Evolutionary conservation across 768 basidiomycete genomes (phyloP).

Genomic region (Suillus cothurnatus): DNA sequence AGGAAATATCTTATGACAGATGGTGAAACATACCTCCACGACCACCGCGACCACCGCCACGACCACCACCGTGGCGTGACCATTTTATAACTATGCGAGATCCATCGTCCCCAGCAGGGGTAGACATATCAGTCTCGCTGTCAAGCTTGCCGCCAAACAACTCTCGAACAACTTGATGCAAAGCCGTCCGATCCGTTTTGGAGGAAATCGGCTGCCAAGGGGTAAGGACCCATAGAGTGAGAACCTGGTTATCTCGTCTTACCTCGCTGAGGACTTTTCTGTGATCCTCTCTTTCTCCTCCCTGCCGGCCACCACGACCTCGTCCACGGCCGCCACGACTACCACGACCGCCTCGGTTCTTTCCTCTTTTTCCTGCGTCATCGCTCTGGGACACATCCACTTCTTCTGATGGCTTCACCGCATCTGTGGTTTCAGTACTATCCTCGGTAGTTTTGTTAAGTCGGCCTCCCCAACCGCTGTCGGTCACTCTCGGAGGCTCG

Average conservation of each 20-base stretch:
- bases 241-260: slow-evolving; percentile 30
- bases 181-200: slow-evolving; percentile 77
- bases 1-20: background rate
- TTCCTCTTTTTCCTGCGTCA: slow-evolving; percentile 39
- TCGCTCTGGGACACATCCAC: slow-evolving; percentile 22
- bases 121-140: slow-evolving; percentile 68
- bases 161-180: slow-evolving; percentile 81
- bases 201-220: slow-evolving; percentile 71
- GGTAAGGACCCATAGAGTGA: slow-evolving; percentile 15
- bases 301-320: slow-evolving; percentile 43
- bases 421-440: slow-evolving; percentile 20
- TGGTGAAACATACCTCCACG: slow-evolving; percentile 21
- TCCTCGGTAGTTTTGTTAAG: slow-evolving; percentile 35
- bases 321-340: slow-evolving; percentile 42
- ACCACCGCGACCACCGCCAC: slow-evolving; percentile 46
- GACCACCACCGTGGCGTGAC: slow-evolving; percentile 53
- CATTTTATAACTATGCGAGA: slow-evolving; percentile 81
- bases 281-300: slow-evolving; percentile 56
- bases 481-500: slow-evolving; percentile 71
- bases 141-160: slow-evolving; percentile 85
- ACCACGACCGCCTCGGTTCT: slow-evolving; percentile 34
- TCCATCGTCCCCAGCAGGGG: slow-evolving; percentile 60
- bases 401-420: slow-evolving; percentile 8
- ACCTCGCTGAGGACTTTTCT: slow-evolving; percentile 85
- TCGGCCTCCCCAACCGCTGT: slow-evolving; percentile 73